Base-by-base conservation (phyloP, 495 filamentous ascomycete genomes). In the Cudoniella acicularis region DNA sequence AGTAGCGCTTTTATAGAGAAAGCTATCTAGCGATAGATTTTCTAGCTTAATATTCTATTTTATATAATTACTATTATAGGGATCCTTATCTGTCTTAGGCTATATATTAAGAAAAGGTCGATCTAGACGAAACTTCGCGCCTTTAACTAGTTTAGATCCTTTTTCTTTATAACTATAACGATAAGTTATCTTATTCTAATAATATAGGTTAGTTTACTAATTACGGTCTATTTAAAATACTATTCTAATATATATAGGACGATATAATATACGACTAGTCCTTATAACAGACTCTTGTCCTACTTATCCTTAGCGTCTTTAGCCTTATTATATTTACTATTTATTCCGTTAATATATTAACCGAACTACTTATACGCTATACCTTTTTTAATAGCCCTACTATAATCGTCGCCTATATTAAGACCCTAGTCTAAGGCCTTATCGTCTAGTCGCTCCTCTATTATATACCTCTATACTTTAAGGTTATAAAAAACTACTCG, bases 391-490 rank as follows among this genome's bases (percentile, higher is more conserved):
- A 56, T 27, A 68, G 56, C 26, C 69, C 75, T 62, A 87, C 72
- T 13, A 66, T 69, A 1, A 49, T 63, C 10, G 69, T 57, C 49
- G 61, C 62, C 45, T 70, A 73, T 52, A 36, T 82, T 41, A 46
- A 45, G 10, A 61, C 46, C 16, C 27, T 61, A 52, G 47, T 57
- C n/a, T 45, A 61, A 57, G 59, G 59, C 43, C 46, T 61, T 11
- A 56, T 61, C 45, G 52, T 61, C 23, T 56, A 18, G 45, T 56
- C 46, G 20, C 56, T 30, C 24, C 50, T 53, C 36, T 36, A 36
- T 24, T 53, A 53, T 24, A 64, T 87, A 43, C 79, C 87, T 0
- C 68, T 91, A 0, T 91, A 87, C 69, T 88, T 84, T 60, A 76
- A 85, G 62, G 83, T 82, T 16, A 79, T 87, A 26, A 83, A 86